Percentiles rank a stretch among this genome's conserved stretches.
These are phyloP conservation scores for Fusarium globosum DNA, from an alignment of 2,329 filamentous ascomycete genomes.

Conservation along the genomic window DNA sequence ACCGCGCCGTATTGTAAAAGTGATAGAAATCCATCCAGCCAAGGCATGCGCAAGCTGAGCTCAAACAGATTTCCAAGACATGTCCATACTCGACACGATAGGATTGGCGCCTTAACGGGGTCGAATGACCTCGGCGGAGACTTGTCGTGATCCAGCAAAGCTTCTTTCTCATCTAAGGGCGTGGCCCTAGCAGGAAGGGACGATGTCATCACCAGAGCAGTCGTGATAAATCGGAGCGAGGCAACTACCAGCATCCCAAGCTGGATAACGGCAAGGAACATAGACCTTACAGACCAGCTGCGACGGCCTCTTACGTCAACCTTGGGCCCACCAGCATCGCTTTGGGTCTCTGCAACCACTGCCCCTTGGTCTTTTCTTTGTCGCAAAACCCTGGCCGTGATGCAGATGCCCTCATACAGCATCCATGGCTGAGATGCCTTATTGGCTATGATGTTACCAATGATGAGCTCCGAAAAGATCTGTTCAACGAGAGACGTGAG, in stretches of 20 bases:
- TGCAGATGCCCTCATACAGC: conserved; percentile 85
- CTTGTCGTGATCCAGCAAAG: conserved; percentile 29
- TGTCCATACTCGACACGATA: conserved; percentile 81
- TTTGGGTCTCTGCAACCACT: conserved; percentile 25
- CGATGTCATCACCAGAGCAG: conserved; percentile 73
- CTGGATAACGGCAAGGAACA: conserved; percentile 69
- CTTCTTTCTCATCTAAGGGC: conserved; percentile 41
- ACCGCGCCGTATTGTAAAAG: conserved; percentile 80
- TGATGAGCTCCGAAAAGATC: conserved; percentile 88
- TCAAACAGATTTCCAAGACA: conserved; percentile 79
- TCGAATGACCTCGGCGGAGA: conserved; percentile 39
- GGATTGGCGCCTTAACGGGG: conserved; percentile 68
- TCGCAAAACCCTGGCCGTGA: conserved; percentile 63
- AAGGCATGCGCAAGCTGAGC: conserved; percentile 86
- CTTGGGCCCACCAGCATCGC: conserved; percentile 15
- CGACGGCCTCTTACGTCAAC: conserved; percentile 28
- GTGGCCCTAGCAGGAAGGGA: conserved; percentile 68
- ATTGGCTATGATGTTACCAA: conserved; percentile 83
- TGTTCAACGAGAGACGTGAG: conserved; percentile 85
- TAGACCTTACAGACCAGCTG: conserved; percentile 55
- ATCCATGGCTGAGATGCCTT: conserved; percentile 90
- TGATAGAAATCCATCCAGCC: conserved; percentile 81
- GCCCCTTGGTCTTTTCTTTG: conserved; percentile 45
- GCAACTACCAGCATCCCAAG: conserved; percentile 67
- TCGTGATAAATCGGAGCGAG: conserved; percentile 72